Evolutionary conservation across 2,329 filamentous ascomycete species (phyloP).

Genomic region (Nemania sp.): DNA sequence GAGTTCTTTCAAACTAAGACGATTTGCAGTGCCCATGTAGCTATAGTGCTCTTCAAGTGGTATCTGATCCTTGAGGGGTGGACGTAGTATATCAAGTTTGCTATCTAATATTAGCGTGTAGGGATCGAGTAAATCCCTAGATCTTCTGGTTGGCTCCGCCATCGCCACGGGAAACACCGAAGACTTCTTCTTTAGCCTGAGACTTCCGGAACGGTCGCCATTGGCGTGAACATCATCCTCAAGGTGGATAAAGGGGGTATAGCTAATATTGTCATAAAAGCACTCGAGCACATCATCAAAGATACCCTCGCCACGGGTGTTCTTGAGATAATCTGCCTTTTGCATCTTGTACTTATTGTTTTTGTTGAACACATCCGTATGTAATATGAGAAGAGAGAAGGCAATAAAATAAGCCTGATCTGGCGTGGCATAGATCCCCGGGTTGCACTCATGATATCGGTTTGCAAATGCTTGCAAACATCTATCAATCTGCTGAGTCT

Average conservation of each 20-base stretch:
- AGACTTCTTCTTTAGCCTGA: slow-evolving; percentile 72
- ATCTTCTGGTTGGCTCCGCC: slow-evolving; percentile 66
- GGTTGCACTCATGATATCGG: slow-evolving; percentile 97
- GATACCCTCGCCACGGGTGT: slow-evolving; percentile 89
- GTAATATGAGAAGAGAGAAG: slow-evolving; percentile 93
- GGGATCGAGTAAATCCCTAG: slow-evolving; percentile 88
- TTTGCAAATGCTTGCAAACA: slow-evolving; percentile 94
- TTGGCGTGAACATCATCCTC: slow-evolving; percentile 87
- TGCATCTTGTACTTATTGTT: slow-evolving; percentile 99
- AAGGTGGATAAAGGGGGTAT: slow-evolving; percentile 97
- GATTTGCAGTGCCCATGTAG: slow-evolving; percentile 77
- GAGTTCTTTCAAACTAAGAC: slow-evolving; percentile 77
- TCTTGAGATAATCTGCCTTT: slow-evolving; percentile 92
- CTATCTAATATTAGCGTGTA: slow-evolving; percentile 93
- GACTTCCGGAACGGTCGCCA: slow-evolving; percentile 70
- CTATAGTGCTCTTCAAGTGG: slow-evolving; percentile 89
- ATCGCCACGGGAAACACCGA: slow-evolving; percentile 69
- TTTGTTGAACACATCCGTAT: slow-evolving; percentile 99
- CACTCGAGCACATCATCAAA: slow-evolving; percentile 91
- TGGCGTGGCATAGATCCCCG: slow-evolving; percentile 86
- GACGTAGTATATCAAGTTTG: slow-evolving; percentile 80
- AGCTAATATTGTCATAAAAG: slow-evolving; percentile 98
- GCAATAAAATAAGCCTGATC: slow-evolving; percentile 99
- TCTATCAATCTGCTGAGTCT: slow-evolving; percentile 97
- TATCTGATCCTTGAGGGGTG: slow-evolving; percentile 90